Evolutionary conservation across 768 basidiomycete genomes (phyloP).

Genomic region (Tylopilus vinaceipallidus): DNA sequence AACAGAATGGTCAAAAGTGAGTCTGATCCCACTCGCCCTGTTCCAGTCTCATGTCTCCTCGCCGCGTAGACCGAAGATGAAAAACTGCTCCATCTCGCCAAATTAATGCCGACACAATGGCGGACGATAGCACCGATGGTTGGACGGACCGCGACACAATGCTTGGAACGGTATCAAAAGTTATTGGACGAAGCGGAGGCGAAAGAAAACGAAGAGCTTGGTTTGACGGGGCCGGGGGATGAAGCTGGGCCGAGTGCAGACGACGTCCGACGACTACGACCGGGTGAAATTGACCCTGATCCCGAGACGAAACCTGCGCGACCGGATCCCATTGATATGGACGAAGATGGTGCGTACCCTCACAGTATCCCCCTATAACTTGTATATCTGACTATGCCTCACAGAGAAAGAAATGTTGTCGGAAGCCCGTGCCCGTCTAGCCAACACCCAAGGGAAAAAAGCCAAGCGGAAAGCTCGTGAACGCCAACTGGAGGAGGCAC

Average conservation of each 20-base stretch:
- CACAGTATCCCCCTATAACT: neutral
- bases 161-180: constrained; percentile 97
- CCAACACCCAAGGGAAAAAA: constrained; percentile 99
- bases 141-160: constrained; percentile 95
- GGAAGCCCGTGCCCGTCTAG: constrained; percentile 94
- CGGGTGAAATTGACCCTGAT: constrained; percentile 98
- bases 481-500: constrained; percentile 93
- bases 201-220: constrained; percentile 94
- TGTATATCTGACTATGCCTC: constrained; percentile 5
- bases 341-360: constrained; percentile 82
- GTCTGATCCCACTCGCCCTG: constrained; percentile 6
- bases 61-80: constrained; percentile 86
- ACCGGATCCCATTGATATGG: constrained; percentile 99
- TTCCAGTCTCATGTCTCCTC: neutral
- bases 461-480: constrained; percentile 98
- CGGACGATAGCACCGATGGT: constrained; percentile 98
- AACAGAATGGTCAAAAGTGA: constrained; percentile 98
- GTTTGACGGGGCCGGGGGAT: constrained; percentile 75
- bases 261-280: constrained; percentile 82
- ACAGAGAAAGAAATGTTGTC: constrained; percentile 99
- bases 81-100: constrained; percentile 95
- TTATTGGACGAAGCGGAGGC: constrained; percentile 95
- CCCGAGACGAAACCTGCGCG: constrained; percentile 98
- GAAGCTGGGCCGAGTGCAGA: constrained; percentile 90
- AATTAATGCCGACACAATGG: constrained; percentile 99